These are phyloP conservation scores for Paecilomyces niveus DNA, from an alignment of 2,329 filamentous ascomycete species.

Conservation along the genomic window DNA sequence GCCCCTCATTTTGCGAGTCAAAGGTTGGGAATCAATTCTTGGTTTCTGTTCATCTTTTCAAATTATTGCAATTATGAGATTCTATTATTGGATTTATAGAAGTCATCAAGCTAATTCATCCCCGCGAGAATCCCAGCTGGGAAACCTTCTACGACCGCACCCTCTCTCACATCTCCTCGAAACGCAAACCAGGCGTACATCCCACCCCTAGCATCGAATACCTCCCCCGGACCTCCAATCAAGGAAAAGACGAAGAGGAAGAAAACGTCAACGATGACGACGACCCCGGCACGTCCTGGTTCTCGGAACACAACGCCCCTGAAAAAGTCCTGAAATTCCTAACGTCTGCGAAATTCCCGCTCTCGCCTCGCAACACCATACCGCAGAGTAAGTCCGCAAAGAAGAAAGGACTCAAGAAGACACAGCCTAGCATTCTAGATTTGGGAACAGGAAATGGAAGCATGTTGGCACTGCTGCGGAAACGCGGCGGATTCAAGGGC, in stretches of 20 bases:
- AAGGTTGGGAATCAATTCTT: not conserved
- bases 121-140: constrained; percentile 52
- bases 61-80: not conserved
- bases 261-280: constrained; percentile 64
- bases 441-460: constrained; percentile 93
- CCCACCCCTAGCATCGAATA: constrained; percentile 5
- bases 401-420: constrained; percentile 1
- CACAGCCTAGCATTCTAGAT: constrained; percentile 59
- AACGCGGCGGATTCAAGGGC: constrained; percentile 57
- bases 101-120: not conserved
- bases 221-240: constrained; percentile 1
- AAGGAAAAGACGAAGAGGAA: constrained; percentile 52
- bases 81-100: not conserved
- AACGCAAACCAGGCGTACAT: constrained; percentile 6
- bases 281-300: constrained; percentile 83
- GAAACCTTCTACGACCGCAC: constrained; percentile 44
- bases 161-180: constrained; percentile 29
- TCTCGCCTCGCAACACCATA: constrained; percentile 31
- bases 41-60: not conserved
- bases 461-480: constrained; percentile 73
- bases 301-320: constrained; percentile 86
- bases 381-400: not conserved
- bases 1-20: not conserved
- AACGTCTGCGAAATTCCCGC: constrained; percentile 40
- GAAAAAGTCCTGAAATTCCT: constrained; percentile 69